A percentile compares a stretch with the other conserved stretches of the same genome.
phyloP scores from a whole-genome alignment of 441 rosid species.

The Euphorbia celastroides region DNA sequence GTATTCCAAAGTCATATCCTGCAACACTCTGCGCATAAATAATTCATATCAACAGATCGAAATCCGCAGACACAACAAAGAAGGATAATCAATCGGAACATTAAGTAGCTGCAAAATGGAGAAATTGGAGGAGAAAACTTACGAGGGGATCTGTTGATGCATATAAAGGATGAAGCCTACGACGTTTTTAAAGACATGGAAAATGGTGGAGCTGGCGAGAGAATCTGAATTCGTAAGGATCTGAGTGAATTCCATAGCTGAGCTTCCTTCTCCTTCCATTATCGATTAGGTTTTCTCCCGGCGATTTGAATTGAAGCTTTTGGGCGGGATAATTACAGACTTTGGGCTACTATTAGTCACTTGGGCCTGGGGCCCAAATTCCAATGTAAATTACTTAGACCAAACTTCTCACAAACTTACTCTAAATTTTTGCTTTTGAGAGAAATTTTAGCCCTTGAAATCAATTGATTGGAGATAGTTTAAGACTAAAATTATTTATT shows the following conservation, averaged over 20 bases:
- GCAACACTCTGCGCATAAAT: conserved; percentile 48
- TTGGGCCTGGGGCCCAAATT: too few relatives aligned
- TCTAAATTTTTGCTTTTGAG: too few relatives aligned
- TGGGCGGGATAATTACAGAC: conserved; percentile 19
- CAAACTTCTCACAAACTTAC: too few relatives aligned
- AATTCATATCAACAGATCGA: neutral
- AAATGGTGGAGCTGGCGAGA: conserved; percentile 42
- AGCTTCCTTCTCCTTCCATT: conserved; percentile 44
- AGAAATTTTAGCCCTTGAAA: too few relatives aligned
- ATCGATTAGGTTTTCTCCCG: neutral
- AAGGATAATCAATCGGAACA: neutral
- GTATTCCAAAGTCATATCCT: conserved; percentile 61
- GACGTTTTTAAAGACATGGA: conserved; percentile 55
- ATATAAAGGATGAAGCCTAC: conserved; percentile 76
- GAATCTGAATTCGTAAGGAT: conserved; percentile 44
- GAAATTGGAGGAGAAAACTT: conserved; percentile 16
- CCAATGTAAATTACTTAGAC: too few relatives aligned
- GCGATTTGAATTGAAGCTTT: conserved; percentile 8
- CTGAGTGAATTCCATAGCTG: conserved; percentile 41
- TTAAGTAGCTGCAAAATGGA: neutral
- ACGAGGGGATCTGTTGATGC: conserved; percentile 98
- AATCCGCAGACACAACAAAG: too few relatives aligned
- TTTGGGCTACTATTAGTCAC: too few relatives aligned
- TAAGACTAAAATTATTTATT: too few relatives aligned
- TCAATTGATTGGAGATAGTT: too few relatives aligned